Evolutionary conservation across 2,329 filamentous ascomycete species (phyloP).

Genomic region (Xenoacremonium recifei): DNA sequence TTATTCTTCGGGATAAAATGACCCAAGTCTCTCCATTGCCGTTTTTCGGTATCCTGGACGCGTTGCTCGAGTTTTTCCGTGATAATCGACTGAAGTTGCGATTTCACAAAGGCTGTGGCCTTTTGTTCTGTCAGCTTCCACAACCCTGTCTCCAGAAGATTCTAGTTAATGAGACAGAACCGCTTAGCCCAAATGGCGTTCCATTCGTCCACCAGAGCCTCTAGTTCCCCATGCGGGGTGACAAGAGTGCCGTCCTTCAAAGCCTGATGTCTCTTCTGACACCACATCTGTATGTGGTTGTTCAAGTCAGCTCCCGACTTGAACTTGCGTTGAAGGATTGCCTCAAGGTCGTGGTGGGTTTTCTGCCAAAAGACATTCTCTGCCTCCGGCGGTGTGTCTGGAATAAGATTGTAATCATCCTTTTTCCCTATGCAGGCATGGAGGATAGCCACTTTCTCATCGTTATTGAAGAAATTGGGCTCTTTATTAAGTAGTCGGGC

Average conservation of each 20-base stretch:
- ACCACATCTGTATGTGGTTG: conserved; percentile 7
- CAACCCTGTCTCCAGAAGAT: conserved; percentile 7
- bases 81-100: too few relatives aligned
- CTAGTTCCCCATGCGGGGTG: conserved; percentile 2
- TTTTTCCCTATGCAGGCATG: too few relatives aligned
- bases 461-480: too few relatives aligned
- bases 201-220: conserved; percentile 14
- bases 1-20: too few relatives aligned
- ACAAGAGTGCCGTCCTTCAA: conserved; percentile 6
- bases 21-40: neutral
- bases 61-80: neutral
- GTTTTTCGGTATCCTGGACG: too few relatives aligned
- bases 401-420: neutral
- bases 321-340: too few relatives aligned
- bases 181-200: conserved; percentile 11
- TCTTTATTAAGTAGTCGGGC: neutral
- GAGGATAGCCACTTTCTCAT: too few relatives aligned
- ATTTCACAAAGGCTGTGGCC: too few relatives aligned
- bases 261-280: neutral
- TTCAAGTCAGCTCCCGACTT: too few relatives aligned
- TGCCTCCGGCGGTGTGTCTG: neutral
- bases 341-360: too few relatives aligned
- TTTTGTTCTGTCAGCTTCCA: too few relatives aligned
- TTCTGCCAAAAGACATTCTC: neutral
- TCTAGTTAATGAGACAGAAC: conserved; percentile 7